These are phyloP conservation scores for Obba rivulosa DNA, from an alignment of 768 basidiomycete genomes.

Conservation along the genomic window DNA sequence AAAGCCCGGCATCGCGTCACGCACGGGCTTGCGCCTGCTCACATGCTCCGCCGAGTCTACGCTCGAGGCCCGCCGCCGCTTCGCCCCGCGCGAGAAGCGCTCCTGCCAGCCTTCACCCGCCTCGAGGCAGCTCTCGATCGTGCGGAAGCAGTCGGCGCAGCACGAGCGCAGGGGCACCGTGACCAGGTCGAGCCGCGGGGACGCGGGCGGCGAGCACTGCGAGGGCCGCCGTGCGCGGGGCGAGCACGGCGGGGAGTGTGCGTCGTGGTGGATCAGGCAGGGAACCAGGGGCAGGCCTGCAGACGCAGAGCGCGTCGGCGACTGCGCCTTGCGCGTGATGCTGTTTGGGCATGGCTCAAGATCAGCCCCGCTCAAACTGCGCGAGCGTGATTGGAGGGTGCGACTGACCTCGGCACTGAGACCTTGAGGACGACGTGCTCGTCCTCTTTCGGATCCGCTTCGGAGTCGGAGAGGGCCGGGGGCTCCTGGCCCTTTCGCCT, in stretches of 20 bases:
- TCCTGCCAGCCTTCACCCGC: constrained; percentile 58
- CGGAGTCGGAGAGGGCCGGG: constrained; percentile 14
- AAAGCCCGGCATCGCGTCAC: constrained; percentile 16
- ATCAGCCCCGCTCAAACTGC: neutral
- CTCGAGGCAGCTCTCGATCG: constrained; percentile 50
- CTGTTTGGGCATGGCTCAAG: constrained; percentile 6
- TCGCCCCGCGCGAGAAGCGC: constrained; percentile 58
- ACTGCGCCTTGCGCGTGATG: constrained; percentile 20
- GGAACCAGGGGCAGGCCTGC: constrained; percentile 33
- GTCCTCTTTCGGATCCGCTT: constrained; percentile 26
- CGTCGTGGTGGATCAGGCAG: constrained; percentile 43
- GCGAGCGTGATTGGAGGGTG: neutral
- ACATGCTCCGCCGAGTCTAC: constrained; percentile 14
- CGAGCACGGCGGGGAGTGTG: constrained; percentile 12
- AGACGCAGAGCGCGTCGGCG: constrained; percentile 34
- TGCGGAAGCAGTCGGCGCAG: constrained; percentile 56
- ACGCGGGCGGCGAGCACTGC: constrained; percentile 16
- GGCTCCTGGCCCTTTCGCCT: constrained; percentile 32
- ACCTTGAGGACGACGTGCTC: constrained; percentile 53
- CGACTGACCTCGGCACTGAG: constrained; percentile 53
- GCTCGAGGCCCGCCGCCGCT: constrained; percentile 43
- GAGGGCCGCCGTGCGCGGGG: constrained; percentile 20
- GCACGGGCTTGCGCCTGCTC: constrained; percentile 12
- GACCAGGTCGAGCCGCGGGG: constrained; percentile 33
- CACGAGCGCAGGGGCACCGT: constrained; percentile 64